Evolutionary conservation across 2,329 filamentous ascomycete species (phyloP).

Genomic region (Pezicula neosporulosa): DNA sequence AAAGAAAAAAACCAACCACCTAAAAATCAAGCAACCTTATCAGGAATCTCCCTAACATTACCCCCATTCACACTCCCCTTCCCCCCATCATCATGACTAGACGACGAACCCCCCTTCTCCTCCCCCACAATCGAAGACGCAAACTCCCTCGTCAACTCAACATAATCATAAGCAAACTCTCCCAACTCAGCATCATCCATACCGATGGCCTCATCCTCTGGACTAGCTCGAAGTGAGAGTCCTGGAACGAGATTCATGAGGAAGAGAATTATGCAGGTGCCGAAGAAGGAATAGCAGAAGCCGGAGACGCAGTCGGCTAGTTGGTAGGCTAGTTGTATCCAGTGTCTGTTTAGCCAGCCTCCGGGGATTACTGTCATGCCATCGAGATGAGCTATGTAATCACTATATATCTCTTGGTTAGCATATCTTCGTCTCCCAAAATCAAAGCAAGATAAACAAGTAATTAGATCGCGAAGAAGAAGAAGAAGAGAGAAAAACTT

Average conservation of each 20-base stretch:
- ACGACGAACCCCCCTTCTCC: not conserved
- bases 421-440: not conserved
- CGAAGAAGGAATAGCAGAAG: constrained; percentile 71
- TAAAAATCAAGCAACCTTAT: not conserved
- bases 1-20: no score
- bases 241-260: constrained; percentile 74
- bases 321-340: constrained; percentile 80
- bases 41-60: not conserved
- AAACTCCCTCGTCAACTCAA: constrained; percentile 11
- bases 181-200: constrained; percentile 87
- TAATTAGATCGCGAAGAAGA: no score
- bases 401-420: constrained; percentile 55
- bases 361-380: constrained; percentile 62
- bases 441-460: not conserved
- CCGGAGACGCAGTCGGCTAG: constrained; percentile 75
- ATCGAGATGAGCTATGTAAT: constrained; percentile 54
- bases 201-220: constrained; percentile 65
- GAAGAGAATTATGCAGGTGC: constrained; percentile 74
- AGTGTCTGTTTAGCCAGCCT: constrained; percentile 79
- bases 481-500: constrained; percentile 28
- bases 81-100: not conserved
- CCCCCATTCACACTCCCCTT: not conserved
- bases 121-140: constrained; percentile 2
- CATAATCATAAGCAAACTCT: constrained; percentile 86
- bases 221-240: constrained; percentile 48